Percentiles rank a stretch among this genome's conserved stretches.
Evolutionary conservation across 2,329 filamentous ascomycete genomes (phyloP).

Genomic region (Apiospora marii): DNA sequence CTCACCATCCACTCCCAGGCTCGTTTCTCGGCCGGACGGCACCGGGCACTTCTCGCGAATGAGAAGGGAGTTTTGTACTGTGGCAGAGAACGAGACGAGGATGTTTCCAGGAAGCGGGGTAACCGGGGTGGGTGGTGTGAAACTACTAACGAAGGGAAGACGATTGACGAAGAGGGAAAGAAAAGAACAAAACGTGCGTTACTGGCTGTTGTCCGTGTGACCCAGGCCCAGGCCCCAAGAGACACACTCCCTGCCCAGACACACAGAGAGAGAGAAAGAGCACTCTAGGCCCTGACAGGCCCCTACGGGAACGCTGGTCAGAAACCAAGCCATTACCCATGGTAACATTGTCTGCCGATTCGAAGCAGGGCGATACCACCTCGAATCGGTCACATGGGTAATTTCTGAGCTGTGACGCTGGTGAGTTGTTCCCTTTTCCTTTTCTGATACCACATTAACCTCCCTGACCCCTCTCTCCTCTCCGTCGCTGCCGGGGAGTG

Average conservation of each 20-base stretch:
- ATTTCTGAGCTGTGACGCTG: not conserved
- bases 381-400: conserved; percentile 14
- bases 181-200: not conserved
- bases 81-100: not conserved
- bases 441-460: not conserved
- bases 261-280: too few relatives aligned
- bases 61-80: not conserved
- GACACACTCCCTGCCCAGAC: too few relatives aligned
- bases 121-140: conserved; percentile 12
- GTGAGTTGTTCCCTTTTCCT: not conserved
- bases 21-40: conserved; percentile 18
- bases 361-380: not conserved
- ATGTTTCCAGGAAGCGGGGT: not conserved
- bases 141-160: not conserved
- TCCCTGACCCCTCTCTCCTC: not conserved
- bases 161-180: too few relatives aligned
- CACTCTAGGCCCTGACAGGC: not conserved
- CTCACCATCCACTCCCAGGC: not conserved
- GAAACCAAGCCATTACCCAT: not conserved
- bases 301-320: not conserved
- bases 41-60: conserved; percentile 5
- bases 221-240: too few relatives aligned
- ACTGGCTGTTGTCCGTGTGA: not conserved
- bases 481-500: not conserved
- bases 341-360: conserved; percentile 16